A percentile compares a stretch with the other conserved stretches of the same genome.
Conservation (phyloP, 176 grass and related monocot species). For the Triticum turgidum region DNA sequence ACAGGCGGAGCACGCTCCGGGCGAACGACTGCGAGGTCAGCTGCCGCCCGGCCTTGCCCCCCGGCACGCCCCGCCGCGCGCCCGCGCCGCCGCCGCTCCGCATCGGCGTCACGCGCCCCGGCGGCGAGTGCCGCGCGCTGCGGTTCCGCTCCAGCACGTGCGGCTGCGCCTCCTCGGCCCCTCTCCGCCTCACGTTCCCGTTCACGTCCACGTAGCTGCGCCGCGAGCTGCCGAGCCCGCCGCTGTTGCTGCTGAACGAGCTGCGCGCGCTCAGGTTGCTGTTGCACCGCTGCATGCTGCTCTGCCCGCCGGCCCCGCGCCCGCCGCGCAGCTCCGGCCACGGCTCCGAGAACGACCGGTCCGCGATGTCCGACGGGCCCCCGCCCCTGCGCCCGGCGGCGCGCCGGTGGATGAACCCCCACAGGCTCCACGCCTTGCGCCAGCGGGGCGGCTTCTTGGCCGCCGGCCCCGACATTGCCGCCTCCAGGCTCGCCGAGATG, state of each 20-base stretch:
- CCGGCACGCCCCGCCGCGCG: slow-evolving; percentile 35
- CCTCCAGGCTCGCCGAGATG: slow-evolving; percentile 83
- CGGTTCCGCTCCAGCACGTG: slow-evolving; percentile 75
- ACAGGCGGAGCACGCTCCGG: slow-evolving; percentile 77
- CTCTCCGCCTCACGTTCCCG: slow-evolving; percentile 33
- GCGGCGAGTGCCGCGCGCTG: slow-evolving; percentile 80
- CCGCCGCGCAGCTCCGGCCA: slow-evolving; percentile 63
- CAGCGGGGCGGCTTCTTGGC: slow-evolving; percentile 78
- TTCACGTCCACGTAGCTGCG: slow-evolving; percentile 50
- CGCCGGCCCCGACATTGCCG: slow-evolving; percentile 44
- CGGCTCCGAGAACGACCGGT: slow-evolving; percentile 85
- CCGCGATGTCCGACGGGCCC: slow-evolving; percentile 51
- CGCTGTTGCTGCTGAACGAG: slow-evolving; percentile 91
- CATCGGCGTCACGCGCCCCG: slow-evolving; percentile 69
- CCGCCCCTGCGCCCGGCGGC: slow-evolving; percentile 39
- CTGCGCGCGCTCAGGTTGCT: slow-evolving; percentile 76
- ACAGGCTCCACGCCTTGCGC: slow-evolving; percentile 89
- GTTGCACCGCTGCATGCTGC: slow-evolving; percentile 75
- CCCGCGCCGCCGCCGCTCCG: slow-evolving; percentile 48
- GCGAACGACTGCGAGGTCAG: slow-evolving; percentile 72
- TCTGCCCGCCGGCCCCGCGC: slow-evolving; percentile 20
- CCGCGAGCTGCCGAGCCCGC: slow-evolving; percentile 61
- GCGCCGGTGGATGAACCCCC: slow-evolving; percentile 74
- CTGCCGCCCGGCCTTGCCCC: slow-evolving; percentile 56
- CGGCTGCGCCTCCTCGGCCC: slow-evolving; percentile 32